Evolutionary conservation across 2,329 filamentous ascomycete genomes (phyloP).

Genomic region (Verticillium longisporum): DNA sequence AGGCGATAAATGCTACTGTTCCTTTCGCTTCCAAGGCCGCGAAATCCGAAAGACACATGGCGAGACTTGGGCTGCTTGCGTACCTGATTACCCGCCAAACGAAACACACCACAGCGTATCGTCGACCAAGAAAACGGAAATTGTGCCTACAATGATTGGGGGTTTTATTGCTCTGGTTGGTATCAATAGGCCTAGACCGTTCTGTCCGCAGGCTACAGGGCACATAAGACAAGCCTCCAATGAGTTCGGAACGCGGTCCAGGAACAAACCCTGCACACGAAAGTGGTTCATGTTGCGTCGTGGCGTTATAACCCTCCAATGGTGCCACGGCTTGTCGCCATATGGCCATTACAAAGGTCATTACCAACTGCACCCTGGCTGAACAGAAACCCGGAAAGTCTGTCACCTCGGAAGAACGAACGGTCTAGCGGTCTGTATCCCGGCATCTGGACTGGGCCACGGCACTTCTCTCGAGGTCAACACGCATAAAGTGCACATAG

Average conservation of each 20-base stretch:
- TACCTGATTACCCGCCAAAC: no score
- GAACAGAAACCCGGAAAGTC: not conserved
- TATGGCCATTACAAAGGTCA: not conserved
- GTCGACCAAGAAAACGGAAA: no score
- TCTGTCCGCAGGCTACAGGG: not conserved
- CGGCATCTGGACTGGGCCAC: not conserved
- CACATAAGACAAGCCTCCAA: not conserved
- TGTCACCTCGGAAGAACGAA: not conserved
- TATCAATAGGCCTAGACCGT: not conserved
- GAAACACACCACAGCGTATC: not conserved
- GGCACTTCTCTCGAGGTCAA: not conserved
- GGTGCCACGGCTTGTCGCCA: not conserved
- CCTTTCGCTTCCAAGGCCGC: not conserved
- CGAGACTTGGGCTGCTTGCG: not conserved
- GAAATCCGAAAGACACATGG: not conserved
- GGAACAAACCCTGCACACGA: not conserved
- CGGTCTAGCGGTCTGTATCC: not conserved
- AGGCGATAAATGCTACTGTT: not conserved
- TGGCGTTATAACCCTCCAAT: not conserved
- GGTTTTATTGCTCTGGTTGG: not conserved
- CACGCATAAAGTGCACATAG: not conserved
- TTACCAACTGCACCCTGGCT: not conserved
- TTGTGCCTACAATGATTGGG: not conserved
- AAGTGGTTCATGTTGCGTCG: not conserved
- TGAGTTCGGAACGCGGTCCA: not conserved